phyloP scores from a whole-genome alignment of 345 rosid species.

The Gossypium stocksii region DNA sequence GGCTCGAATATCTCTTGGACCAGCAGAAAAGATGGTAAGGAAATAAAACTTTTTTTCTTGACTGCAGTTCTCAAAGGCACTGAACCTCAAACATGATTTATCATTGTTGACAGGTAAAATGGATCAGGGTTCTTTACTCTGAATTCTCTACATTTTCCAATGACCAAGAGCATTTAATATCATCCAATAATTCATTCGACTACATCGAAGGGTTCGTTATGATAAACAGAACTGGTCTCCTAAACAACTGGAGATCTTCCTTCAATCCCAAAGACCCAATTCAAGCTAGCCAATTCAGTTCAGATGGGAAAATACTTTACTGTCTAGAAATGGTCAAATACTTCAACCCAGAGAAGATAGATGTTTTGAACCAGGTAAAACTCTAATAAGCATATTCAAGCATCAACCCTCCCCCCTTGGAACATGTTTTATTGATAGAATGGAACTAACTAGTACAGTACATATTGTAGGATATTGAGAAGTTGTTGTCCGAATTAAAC shows the following conservation, averaged over 20 bases:
- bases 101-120: constrained; percentile 58
- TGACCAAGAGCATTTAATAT: constrained; percentile 82
- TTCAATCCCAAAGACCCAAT: constrained; percentile 65
- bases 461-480: constrained; percentile 47
- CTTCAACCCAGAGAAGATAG: constrained; percentile 51
- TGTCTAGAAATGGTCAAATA: constrained; percentile 83
- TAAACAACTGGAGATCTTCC: constrained; percentile 80
- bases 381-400: neutral
- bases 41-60: neutral
- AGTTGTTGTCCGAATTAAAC: constrained; percentile 55
- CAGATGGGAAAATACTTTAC: constrained; percentile 76
- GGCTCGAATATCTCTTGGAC: constrained; percentile 71
- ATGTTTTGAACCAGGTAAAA: constrained; percentile 47
- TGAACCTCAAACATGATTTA: constrained; percentile 17
- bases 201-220: constrained; percentile 88
- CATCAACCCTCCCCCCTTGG: neutral
- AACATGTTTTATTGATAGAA: neutral
- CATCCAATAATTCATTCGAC: constrained; percentile 54
- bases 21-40: constrained; percentile 63
- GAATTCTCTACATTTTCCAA: constrained; percentile 69
- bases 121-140: constrained; percentile 87
- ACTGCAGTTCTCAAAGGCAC: neutral
- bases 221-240: constrained; percentile 71
- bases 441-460: constrained; percentile 1
- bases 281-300: constrained; percentile 63